Conservation (phyloP, 805 yeast genomes). For the Kazachstania psychrophila region DNA sequence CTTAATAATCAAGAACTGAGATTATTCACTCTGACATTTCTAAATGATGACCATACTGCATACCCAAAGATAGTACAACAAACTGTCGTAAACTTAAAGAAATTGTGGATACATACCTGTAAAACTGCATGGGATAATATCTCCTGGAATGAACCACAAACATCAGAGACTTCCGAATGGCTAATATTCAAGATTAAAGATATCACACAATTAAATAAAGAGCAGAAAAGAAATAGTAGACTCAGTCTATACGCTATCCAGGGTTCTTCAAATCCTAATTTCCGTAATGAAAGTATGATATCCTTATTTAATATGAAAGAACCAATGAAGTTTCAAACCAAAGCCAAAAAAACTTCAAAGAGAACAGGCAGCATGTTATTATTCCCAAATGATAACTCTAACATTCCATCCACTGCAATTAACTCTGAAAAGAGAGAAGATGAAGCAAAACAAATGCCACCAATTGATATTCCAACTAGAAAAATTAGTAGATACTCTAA, state of each 20-base stretch:
- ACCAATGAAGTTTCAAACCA: slow-evolving; percentile 10
- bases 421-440: not conserved
- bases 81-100: slow-evolving; percentile 39
- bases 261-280: slow-evolving; percentile 24
- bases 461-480: not conserved
- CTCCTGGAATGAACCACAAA: slow-evolving; percentile 12
- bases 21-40: slow-evolving; percentile 32
- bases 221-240: slow-evolving; percentile 17
- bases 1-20: slow-evolving; percentile 43
- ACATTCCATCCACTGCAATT: slow-evolving; percentile 3
- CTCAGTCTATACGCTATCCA: slow-evolving; percentile 26
- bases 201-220: slow-evolving; percentile 12
- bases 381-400: slow-evolving; percentile 23
- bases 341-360: slow-evolving; percentile 1
- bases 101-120: slow-evolving; percentile 36
- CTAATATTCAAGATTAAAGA: slow-evolving; percentile 16
- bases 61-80: slow-evolving; percentile 26
- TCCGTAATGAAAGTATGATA: slow-evolving; percentile 26
- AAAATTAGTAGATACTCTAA: slow-evolving; percentile 6
- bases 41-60: slow-evolving; percentile 28
- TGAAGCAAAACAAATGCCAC: not conserved
- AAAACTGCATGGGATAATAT: slow-evolving; percentile 24
- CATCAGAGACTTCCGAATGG: slow-evolving; percentile 16
- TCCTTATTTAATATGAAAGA: slow-evolving; percentile 20
- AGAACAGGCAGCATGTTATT: slow-evolving; percentile 27